Evolutionary conservation across 2,329 filamentous ascomycete genomes (phyloP), one percentile per base, ranked within the genome.

Genomic region (Phialophora tarda): DNA sequence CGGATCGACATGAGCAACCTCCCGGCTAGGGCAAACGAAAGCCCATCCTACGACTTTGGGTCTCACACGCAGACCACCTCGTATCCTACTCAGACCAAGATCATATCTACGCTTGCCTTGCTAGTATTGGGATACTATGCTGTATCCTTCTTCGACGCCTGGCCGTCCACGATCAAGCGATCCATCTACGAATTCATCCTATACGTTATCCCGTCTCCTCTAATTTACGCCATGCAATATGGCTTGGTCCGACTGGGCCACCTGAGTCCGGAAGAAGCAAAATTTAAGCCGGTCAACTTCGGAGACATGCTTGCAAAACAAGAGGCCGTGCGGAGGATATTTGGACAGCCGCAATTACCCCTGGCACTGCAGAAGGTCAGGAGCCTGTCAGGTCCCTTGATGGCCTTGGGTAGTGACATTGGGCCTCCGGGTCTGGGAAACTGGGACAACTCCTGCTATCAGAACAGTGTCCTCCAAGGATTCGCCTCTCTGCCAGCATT

Each of bases 361-460:
- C 71, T 87, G 83, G 83, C 87, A 38, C 84, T 85, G 63, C 84
- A 84, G 63, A 83, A 85, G 23, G 76, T 88, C 2, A 82, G 81
- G 47, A 84, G 82, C 12, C 82, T 78, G 48, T 79, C 90, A 83
- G 58, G 84, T 82, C 77, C 73, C 51, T 81, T 21, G 73, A 79
- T 64, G 7, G 76, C 79, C 17, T 73, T 65, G 53, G 75, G 74
- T 44, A 76, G 78, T 38, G 73, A 72, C 5, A 68, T 75, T 41
- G 58, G 61, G 32, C 81, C 81, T 3, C 78, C 82, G 4, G 95
- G 95, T 0, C 81, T 98, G 61, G 92, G 92, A 10, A 99, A 99
- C 77, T 89, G 89, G 81, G 92, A 96, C 80, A 97, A 97, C 76
- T 97, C 93, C 1, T 98, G 95, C 81, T 99, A 96, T 77, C 95